These are phyloP conservation scores for Kwoniella sp. DNA, from an alignment of 768 basidiomycete genomes.

Conservation along the genomic window DNA sequence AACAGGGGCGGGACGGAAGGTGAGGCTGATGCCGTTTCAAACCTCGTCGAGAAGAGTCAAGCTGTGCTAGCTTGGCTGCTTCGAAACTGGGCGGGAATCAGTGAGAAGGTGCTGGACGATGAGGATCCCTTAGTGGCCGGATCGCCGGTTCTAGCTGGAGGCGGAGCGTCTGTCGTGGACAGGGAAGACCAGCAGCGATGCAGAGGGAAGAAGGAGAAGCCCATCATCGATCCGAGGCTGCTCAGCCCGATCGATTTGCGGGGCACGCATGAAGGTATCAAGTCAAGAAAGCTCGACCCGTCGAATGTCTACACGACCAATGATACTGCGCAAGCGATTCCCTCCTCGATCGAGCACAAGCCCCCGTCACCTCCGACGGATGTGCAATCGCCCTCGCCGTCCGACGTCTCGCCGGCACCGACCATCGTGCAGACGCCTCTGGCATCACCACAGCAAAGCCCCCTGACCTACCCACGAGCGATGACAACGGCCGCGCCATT, in stretches of 20 bases:
- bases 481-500: too few species aligned
- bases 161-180: neutral
- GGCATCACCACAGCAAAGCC: too few species aligned
- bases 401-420: conserved; percentile 1
- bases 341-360: too few species aligned
- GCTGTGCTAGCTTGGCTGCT: conserved; percentile 32
- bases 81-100: conserved; percentile 28
- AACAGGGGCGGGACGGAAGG: conserved; percentile 16
- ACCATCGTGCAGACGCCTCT: neutral
- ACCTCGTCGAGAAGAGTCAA: conserved; percentile 30
- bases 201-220: conserved; percentile 6
- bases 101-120: conserved; percentile 31
- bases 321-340: too few species aligned
- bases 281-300: conserved; percentile 3
- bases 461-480: too few species aligned
- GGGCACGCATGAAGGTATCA: conserved; percentile 4
- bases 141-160: neutral
- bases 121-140: conserved; percentile 1
- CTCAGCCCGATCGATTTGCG: conserved; percentile 35
- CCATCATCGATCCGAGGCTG: conserved; percentile 24
- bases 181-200: neutral
- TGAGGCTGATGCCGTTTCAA: conserved; percentile 26
- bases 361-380: neutral
- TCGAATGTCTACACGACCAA: too few species aligned
- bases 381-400: neutral